Evolutionary conservation across 768 basidiomycete genomes (phyloP).

Genomic region (Lactarius vividus): DNA sequence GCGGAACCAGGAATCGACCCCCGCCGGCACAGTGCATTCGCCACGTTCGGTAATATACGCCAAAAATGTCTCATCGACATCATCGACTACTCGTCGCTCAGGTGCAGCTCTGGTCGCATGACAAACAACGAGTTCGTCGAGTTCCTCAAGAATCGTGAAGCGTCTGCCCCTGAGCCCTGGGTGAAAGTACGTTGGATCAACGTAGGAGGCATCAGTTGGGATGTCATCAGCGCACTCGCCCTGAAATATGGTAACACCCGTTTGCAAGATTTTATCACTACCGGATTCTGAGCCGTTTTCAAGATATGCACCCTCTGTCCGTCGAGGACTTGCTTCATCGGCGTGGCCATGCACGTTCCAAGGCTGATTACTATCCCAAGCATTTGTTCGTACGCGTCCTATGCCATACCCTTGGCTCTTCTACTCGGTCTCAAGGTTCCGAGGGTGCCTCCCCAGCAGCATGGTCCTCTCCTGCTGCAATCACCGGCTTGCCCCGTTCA

Average conservation of each 20-base stretch:
- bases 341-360: constrained; percentile 52
- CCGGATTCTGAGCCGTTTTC: background rate
- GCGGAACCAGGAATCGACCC: constrained; percentile 74
- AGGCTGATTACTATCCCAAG: constrained; percentile 65
- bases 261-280: background rate
- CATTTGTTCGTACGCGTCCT: constrained; percentile 72
- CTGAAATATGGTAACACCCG: constrained; percentile 54
- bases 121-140: constrained; percentile 60
- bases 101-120: constrained; percentile 53
- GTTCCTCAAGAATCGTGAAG: constrained; percentile 45
- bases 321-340: constrained; percentile 67
- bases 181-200: constrained; percentile 75
- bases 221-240: constrained; percentile 66
- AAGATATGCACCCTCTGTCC: constrained; percentile 68
- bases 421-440: background rate
- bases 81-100: constrained; percentile 59
- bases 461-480: constrained; percentile 18
- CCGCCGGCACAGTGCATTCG: constrained; percentile 53
- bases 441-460: background rate
- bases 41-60: constrained; percentile 55
- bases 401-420: constrained; percentile 51
- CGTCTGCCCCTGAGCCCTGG: constrained; percentile 54
- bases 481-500: constrained; percentile 37
- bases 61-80: constrained; percentile 66
- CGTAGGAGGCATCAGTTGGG: constrained; percentile 66